Evolutionary conservation across 2,329 filamentous ascomycete genomes (phyloP), one percentile per base, ranked within the genome.

Genomic region (Cytospora piceicola): DNA sequence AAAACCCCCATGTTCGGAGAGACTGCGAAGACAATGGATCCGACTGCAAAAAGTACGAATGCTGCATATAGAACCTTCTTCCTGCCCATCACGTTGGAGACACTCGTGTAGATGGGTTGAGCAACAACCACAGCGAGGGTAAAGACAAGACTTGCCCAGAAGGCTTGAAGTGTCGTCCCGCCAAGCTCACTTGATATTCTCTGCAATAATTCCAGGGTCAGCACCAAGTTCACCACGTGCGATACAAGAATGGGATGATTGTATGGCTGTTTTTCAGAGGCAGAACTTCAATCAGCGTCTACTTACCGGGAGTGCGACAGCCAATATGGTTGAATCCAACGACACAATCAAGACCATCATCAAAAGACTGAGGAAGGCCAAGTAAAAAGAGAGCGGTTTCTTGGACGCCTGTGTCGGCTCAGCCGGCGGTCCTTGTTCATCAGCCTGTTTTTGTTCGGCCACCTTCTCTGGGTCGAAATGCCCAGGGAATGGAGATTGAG

Each of bases 1-100:
- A 79, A 66, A 22, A 74, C 67, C 36, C 57, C 24, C 61, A 76
- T 76, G 67, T 59, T 70, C 6, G 69, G 61, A 0, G 77, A 76
- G 24, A 73, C 51, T 77, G 87, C 86, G 36, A 88, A 76, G 6
- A 83, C 83, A 59, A 89, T 78, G 36, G 36, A 39, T 39, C 36
- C 36, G 14, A 39, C 36, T 14, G 36, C 36, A 17, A 39, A 39
- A 14, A 81, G 55, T 1, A 66, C 15, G 29, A 75, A 64, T 22
- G 73, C 63, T 8, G 69, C 63, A 55, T 73, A 73, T 8, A 75
- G 69, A 3, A 69, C 69, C 12, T 54, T n/a, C 42, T 73, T 75
- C 12, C 75, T 73, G 49, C 74, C 75, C 11, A 76, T 42, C 11
- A 70, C 68, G 36, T 75, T 69, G 1, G 73, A 74, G 9, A 72